Evolutionary conservation across 768 basidiomycete species (phyloP).

Genomic region (Mycena vitilis): DNA sequence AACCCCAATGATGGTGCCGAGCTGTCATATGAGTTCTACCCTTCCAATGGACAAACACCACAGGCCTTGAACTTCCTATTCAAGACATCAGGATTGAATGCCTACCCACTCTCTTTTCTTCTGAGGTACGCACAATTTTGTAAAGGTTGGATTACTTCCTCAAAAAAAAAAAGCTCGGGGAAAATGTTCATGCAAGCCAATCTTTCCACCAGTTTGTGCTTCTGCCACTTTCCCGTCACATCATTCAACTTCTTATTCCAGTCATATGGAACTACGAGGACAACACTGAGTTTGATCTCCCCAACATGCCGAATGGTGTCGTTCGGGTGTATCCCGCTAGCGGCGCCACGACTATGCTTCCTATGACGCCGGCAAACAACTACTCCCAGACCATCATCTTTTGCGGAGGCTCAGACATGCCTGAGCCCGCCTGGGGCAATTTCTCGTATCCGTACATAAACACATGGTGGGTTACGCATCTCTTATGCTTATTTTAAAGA

Average conservation of each 20-base stretch:
- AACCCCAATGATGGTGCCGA: slow-evolving; percentile 80
- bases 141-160: not conserved
- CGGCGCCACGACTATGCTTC: slow-evolving; percentile 89
- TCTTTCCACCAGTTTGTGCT: slow-evolving; percentile 71
- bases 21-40: slow-evolving; percentile 87
- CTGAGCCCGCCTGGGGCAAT: slow-evolving; percentile 78
- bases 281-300: slow-evolving; percentile 72
- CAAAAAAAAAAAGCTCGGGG: slow-evolving; percentile 58
- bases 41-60: slow-evolving; percentile 63
- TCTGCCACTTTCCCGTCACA: slow-evolving; percentile 16
- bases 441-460: slow-evolving; percentile 79
- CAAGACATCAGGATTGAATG: slow-evolving; percentile 80
- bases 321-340: slow-evolving; percentile 55
- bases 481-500: no score
- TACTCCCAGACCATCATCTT: slow-evolving; percentile 88
- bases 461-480: no score
- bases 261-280: slow-evolving; percentile 63
- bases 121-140: slow-evolving; percentile 49
- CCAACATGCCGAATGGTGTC: slow-evolving; percentile 78
- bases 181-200: slow-evolving; percentile 88
- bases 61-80: slow-evolving; percentile 74
- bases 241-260: slow-evolving; percentile 37
- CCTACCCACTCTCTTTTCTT: slow-evolving; percentile 79
- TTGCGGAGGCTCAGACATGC: slow-evolving; percentile 86
- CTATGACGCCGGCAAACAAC: slow-evolving; percentile 90